These are phyloP conservation scores for Gynostemma pentaphyllum DNA, from an alignment of 306 rosid species.

Conservation along the genomic window DNA sequence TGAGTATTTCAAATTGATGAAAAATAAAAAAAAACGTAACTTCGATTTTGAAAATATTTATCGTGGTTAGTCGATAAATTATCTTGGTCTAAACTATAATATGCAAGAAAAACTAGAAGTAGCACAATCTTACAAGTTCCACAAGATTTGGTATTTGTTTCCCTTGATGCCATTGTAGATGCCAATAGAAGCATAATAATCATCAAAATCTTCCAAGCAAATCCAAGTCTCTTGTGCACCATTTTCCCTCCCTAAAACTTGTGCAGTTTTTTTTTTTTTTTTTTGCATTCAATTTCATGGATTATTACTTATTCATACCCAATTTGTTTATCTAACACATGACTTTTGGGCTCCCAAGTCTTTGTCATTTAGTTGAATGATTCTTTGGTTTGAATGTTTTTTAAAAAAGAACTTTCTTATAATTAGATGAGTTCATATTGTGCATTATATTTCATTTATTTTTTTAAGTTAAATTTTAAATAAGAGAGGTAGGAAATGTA, in stretches of 20 bases:
- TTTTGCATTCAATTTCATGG: too few species aligned
- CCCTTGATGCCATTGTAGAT: constrained; percentile 3
- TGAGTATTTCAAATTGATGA: too few species aligned
- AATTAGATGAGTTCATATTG: background rate
- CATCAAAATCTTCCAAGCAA: background rate
- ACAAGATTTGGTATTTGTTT: background rate
- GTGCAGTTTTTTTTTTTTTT: background rate
- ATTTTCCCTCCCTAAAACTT: background rate
- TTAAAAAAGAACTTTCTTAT: too few species aligned
- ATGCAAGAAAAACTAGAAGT: background rate
- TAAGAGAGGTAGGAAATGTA: too few species aligned
- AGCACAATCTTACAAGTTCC: background rate
- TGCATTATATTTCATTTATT: background rate
- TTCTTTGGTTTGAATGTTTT: background rate
- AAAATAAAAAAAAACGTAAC: too few species aligned
- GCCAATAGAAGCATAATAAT: constrained; percentile 5
- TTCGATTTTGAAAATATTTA: too few species aligned
- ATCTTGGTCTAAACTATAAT: too few species aligned
- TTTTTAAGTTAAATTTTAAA: background rate
- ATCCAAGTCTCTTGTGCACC: background rate
- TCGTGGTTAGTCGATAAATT: too few species aligned
- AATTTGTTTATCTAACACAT: background rate
- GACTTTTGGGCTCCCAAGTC: background rate
- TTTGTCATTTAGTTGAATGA: background rate
- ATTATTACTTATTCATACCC: background rate